Base-by-base conservation (phyloP, 164 flowering plant genomes). In the Buxus sempervirens region DNA sequence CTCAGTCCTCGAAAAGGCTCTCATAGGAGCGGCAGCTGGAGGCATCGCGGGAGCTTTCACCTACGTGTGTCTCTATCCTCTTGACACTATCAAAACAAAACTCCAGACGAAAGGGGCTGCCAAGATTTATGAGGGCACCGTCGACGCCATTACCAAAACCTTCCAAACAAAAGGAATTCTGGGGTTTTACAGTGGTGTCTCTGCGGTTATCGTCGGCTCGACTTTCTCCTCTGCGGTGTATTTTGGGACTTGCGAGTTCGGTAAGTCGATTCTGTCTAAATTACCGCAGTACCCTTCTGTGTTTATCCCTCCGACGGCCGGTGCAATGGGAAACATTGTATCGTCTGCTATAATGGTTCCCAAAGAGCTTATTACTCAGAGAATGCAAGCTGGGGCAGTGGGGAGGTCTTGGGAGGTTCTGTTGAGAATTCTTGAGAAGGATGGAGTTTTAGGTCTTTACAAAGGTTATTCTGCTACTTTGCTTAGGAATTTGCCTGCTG, bases 341-440 rank as follows among this genome's bases (percentile, higher is more conserved):
- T 92, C 98, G 1, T 95, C 99, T 0, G 96, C 96, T 0, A 88
- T 95, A 22, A 95, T 95, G 99, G 99, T 95, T 58, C 99, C 96
- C 0, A 95, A 95, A 64, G 99, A 95, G 67, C 73, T 95, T 70
- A 88, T 95, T 53, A 95, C 96, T 0, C 97, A 95, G 75, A 64
- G 92, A 58, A 95, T 95, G 97, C 99, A 95, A 71, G 90, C 96
- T 1, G 98, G 99, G 23, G 93, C 96, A 0, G 77, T 70, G 32
- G 99, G 99, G 3, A 69, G 97, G 55, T 88, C 97, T 0, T 92
- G 92, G 98, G 76, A 95, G 75, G 99, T 95, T 24, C 22, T 92
- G 75, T 28, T 90, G 80, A 79, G 74, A 66, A 92, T 95, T 36
- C 26, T 95, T 41, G 88, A 88, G 78, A 88, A 72, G 70, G 98